These are phyloP conservation scores for Pyrenochaeta sp. DNA, from an alignment of 2,329 filamentous ascomycete genomes.

Conservation along the genomic window DNA sequence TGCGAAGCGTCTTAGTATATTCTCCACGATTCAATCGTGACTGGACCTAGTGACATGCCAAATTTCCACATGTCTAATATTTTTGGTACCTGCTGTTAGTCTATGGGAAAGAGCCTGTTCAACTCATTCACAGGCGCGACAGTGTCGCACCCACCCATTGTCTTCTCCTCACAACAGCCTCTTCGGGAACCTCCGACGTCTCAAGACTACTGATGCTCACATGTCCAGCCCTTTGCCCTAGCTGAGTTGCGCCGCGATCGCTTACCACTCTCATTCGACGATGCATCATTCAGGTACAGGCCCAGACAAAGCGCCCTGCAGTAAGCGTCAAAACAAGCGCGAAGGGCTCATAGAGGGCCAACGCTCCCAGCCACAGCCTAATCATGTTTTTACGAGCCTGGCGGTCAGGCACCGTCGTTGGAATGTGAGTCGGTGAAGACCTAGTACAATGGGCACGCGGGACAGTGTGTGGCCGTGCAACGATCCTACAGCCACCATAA, in stretches of 20 bases:
- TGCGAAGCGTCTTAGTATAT: neutral
- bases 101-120: neutral
- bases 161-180: neutral
- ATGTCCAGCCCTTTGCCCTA: neutral
- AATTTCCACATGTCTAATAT: neutral
- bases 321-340: slow-evolving; percentile 8
- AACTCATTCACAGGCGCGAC: neutral
- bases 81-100: neutral
- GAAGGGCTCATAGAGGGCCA: neutral
- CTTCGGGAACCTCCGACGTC: neutral
- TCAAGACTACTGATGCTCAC: neutral
- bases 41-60: neutral
- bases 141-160: slow-evolving; percentile 5
- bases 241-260: neutral
- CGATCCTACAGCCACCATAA: no score
- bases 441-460: neutral
- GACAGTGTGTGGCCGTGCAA: neutral
- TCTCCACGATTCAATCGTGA: neutral
- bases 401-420: neutral
- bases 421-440: slow-evolving; percentile 3
- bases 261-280: neutral
- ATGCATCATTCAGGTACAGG: neutral
- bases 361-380: neutral
- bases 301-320: slow-evolving; percentile 1
- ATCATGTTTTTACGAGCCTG: neutral